Evolutionary conservation across 2,329 filamentous ascomycete species (phyloP).

Genomic region (Paramyrothecium roridum): DNA sequence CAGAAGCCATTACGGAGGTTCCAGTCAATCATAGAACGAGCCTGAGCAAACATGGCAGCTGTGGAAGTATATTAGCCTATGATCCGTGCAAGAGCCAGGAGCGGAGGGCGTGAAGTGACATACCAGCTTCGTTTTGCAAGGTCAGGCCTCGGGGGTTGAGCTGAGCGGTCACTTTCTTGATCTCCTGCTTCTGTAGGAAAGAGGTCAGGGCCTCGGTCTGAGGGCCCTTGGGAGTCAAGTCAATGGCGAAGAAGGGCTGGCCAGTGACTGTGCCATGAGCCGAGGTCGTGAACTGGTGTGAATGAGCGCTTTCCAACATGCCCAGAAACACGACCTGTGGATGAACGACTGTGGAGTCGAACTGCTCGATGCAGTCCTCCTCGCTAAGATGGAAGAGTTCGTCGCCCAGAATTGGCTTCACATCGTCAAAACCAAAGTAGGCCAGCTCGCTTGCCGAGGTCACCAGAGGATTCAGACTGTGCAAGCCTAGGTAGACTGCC

Average conservation of each 20-base stretch:
- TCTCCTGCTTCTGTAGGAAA: conserved; percentile 37
- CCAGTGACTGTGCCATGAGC: conserved; percentile 70
- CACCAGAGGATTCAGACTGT: conserved; percentile 72
- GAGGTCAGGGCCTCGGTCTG: conserved; percentile 59
- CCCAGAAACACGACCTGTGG: conserved; percentile 84
- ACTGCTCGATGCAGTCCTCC: conserved; percentile 67
- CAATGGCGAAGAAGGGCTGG: conserved; percentile 83
- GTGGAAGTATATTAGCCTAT: conserved; percentile 1
- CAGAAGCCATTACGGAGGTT: conserved; percentile 92
- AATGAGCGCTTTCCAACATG: conserved; percentile 60
- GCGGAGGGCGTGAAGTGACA: conserved; percentile 9
- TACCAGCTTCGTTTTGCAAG: conserved; percentile 60
- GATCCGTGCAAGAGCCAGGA: neutral
- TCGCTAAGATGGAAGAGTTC: conserved; percentile 71
- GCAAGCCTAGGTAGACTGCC: conserved; percentile 73
- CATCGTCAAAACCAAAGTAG: conserved; percentile 65
- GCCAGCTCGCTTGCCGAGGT: conserved; percentile 56
- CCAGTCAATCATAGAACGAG: conserved; percentile 88
- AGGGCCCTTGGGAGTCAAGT: conserved; percentile 71
- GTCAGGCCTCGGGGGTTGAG: conserved; percentile 62
- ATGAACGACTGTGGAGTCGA: conserved; percentile 65
- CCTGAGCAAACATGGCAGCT: conserved; percentile 91
- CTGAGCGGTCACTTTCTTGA: conserved; percentile 62
- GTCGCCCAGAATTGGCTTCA: conserved; percentile 66
- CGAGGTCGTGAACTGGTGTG: conserved; percentile 17